Conservation (phyloP, 257 asterid genomes). For the Salvia rosmarinus region DNA sequence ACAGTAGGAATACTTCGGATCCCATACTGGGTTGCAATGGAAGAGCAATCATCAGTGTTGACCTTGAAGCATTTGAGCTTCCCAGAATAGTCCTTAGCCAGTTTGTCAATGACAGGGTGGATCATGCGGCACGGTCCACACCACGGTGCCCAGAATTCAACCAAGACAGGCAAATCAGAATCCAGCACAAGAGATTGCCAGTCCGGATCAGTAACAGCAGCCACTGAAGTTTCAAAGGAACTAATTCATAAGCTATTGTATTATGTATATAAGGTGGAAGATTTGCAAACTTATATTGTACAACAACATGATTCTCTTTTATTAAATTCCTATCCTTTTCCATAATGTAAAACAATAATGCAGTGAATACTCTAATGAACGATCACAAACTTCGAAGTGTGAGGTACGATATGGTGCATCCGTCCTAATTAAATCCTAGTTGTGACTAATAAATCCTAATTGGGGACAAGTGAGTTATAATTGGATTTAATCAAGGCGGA, state of each 20-base stretch:
- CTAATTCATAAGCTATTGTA: slow-evolving; percentile 17
- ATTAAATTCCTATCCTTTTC: not conserved
- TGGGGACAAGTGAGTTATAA: too few species aligned
- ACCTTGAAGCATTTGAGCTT: slow-evolving; percentile 89
- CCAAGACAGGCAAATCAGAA: slow-evolving; percentile 63
- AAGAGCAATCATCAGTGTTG: slow-evolving; percentile 80
- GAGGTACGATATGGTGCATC: too few species aligned
- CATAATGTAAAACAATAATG: not conserved
- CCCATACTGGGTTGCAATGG: slow-evolving; percentile 78
- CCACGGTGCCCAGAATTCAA: slow-evolving; percentile 99
- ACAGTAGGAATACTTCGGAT: slow-evolving; percentile 97
- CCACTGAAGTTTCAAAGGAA: slow-evolving; percentile 56
- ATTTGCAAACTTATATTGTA: not conserved
- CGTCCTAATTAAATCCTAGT: too few species aligned
- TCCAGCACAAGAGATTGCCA: slow-evolving; percentile 72
- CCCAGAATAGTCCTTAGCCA: slow-evolving; percentile 71
- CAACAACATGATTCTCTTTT: not conserved
- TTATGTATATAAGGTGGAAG: not conserved
- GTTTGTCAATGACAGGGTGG: slow-evolving; percentile 78
- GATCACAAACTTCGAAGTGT: not conserved
- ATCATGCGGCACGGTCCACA: slow-evolving; percentile 98
- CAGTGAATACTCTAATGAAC: not conserved
- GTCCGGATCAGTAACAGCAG: slow-evolving; percentile 51
- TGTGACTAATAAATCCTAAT: too few species aligned
- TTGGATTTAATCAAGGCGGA: too few species aligned